These are phyloP conservation scores for Abrus pulchellus DNA, from an alignment of 306 rosid genomes.

Conservation along the genomic window DNA sequence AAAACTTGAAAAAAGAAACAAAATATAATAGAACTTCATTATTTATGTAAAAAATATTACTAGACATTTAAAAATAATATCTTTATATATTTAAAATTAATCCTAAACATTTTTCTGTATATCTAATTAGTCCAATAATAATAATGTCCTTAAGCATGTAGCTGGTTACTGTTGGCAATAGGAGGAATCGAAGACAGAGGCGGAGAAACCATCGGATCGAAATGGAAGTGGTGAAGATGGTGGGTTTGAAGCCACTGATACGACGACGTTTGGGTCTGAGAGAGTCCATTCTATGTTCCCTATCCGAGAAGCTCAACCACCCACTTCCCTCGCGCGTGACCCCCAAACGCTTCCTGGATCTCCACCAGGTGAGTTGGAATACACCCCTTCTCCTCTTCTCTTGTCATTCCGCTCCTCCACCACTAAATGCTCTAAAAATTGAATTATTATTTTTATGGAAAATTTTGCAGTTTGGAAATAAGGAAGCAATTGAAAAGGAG, in stretches of 20 bases:
- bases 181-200: background rate
- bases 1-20: too few species aligned
- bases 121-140: too few species aligned
- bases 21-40: background rate
- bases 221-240: constrained; percentile 52
- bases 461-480: constrained; percentile 69
- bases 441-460: background rate
- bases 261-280: constrained; percentile 46
- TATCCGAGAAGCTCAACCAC: constrained; percentile 41
- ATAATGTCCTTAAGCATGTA: background rate
- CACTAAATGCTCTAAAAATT: too few species aligned
- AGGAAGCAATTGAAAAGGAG: constrained; percentile 74
- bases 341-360: constrained; percentile 82
- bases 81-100: too few species aligned
- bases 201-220: background rate
- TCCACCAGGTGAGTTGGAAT: constrained; percentile 63
- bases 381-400: background rate
- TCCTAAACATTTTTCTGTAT: too few species aligned
- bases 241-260: constrained; percentile 59
- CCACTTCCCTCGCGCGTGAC: constrained; percentile 60
- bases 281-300: constrained; percentile 52
- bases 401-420: background rate
- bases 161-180: background rate
- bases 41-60: too few species aligned
- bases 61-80: too few species aligned